Evolutionary conservation across 495 filamentous ascomycete species (phyloP), one percentile per base, ranked within the genome.

Genomic region (Penicillium verhagenii): DNA sequence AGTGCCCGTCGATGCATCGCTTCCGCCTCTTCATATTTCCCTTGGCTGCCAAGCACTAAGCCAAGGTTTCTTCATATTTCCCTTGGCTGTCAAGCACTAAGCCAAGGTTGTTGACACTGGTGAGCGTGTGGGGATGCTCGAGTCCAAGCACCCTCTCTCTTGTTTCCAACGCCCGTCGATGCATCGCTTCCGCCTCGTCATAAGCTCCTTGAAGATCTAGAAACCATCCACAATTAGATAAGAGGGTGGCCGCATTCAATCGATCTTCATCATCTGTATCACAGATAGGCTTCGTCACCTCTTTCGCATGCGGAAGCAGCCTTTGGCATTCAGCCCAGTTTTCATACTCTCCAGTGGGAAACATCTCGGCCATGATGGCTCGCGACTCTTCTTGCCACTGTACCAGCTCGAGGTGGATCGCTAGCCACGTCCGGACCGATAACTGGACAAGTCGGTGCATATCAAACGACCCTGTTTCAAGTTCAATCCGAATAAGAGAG

Each of bases 81-180:
- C 47, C 47, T 39, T 24, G 47, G 0, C 3, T 50, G 20, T 26
- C 9, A 39, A 50, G 31, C 29, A 50, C 18, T 7, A 4, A 0
- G 5, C 47, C 73, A 18, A 77, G 59, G 26, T 65, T 63, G 44
- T 61, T 57, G 58, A 76, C 68, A 47, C 64, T 73, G 0, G 39
- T 59, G 20, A 82, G 63, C 14, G 75, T 79, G 26, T 60, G 1
- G 19, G 67, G 72, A 68, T 82, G 71, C 24, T 73, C 63, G 11
- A 31, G 29, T 2, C 77, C 69, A 2, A 76, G 56, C 19, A 67
- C 50, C 55, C 45, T 68, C 47, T 68, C 53, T 25, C 37, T 44
- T 44, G 13, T n/a, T 51, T 65, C 52, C 9, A 66, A 25, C 3
- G 49, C 65, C 45, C 71, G 16, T 19, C 6, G 38, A 20, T 40